These are phyloP conservation scores for Gloeopeniophorella convolvens DNA, from an alignment of 768 basidiomycete genomes.

Conservation along the genomic window DNA sequence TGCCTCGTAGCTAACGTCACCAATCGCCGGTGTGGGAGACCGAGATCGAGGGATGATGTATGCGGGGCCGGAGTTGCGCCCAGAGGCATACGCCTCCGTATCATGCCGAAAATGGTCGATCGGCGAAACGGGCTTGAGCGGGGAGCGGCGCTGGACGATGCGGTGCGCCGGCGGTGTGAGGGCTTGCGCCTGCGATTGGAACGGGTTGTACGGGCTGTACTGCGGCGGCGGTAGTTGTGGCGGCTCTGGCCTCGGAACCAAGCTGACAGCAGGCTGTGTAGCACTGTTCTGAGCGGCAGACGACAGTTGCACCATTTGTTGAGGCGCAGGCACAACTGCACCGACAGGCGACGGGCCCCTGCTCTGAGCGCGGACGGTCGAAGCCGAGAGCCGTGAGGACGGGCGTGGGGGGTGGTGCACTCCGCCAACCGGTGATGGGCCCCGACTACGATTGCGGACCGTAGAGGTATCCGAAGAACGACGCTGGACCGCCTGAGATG, in stretches of 20 bases:
- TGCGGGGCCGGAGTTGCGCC: slow-evolving; percentile 42
- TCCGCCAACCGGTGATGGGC: background rate
- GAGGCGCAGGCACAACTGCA: background rate
- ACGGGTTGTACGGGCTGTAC: background rate
- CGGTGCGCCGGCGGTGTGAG: slow-evolving; percentile 15
- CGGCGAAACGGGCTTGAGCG: slow-evolving; percentile 24
- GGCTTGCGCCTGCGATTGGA: slow-evolving; percentile 11
- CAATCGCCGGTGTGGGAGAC: slow-evolving; percentile 68
- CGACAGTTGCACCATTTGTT: background rate
- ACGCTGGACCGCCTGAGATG: slow-evolving; percentile 1
- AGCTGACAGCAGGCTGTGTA: background rate
- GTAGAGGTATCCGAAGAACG: slow-evolving; percentile 7
- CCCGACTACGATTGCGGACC: background rate
- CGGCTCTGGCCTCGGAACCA: slow-evolving; percentile 4
- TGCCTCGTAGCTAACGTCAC: slow-evolving; percentile 65
- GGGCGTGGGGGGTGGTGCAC: background rate
- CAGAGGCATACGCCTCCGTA: slow-evolving; percentile 64
- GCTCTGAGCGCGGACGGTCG: background rate
- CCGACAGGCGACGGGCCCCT: background rate
- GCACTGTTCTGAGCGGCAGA: slow-evolving; percentile 1
- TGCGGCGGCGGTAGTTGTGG: background rate
- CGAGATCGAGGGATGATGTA: slow-evolving; percentile 56
- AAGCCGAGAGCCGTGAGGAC: slow-evolving; percentile 8
- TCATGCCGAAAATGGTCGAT: slow-evolving; percentile 60
- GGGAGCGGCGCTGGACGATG: slow-evolving; percentile 11